Evolutionary conservation across 1,284 basidiomycete species (phyloP), one percentile per base, ranked within the genome.

Genomic region (Melampsora larici-populina): DNA sequence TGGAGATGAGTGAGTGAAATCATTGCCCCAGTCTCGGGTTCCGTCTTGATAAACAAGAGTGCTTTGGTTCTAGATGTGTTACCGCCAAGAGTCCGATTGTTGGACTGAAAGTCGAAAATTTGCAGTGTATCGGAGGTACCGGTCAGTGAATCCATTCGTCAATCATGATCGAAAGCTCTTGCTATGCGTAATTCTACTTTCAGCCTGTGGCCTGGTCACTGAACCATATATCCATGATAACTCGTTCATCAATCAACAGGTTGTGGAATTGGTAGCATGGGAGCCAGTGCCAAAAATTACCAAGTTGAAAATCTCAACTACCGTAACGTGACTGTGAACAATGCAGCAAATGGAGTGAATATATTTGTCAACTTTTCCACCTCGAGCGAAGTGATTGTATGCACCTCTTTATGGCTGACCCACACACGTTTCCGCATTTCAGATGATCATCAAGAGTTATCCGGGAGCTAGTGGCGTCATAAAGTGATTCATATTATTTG

Each of bases 331-430:
- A 66, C 43, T 67, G 11, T 75, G n/a, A 60, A 1, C 11, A 43
- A 75, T 67, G 72, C 64, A 43, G 64, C 72, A 21, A 75, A 75
- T 55, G 72, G 72, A 33, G 72, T 67, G 18, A 66, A 62, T 65
- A 43, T 63, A 15, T 60, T 31, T 46, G 1, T 29, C 24, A 18
- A 43, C 8, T 33, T 6, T n/a, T 40, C n/a, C 24, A 29, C 9
- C 2, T 9, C 26, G 26, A 60, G 33, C n/a, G 17, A 9, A 31
- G 24, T 8, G 31, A 73, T 17, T 43, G 49, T 49, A 26, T 73
- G 17, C 29, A n/a, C 43, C 43, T 36, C 62, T 24, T 2, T 70
- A 11, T 36, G 36, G 36, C 36, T 36, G 36, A 36, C 36, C 9
- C 36, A 36, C 3, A 36, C 9, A 36, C 9, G 36, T 3, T 36